phyloP scores from a whole-genome alignment of 2,329 filamentous ascomycete species.

The Fusarium chlamydosporum region DNA sequence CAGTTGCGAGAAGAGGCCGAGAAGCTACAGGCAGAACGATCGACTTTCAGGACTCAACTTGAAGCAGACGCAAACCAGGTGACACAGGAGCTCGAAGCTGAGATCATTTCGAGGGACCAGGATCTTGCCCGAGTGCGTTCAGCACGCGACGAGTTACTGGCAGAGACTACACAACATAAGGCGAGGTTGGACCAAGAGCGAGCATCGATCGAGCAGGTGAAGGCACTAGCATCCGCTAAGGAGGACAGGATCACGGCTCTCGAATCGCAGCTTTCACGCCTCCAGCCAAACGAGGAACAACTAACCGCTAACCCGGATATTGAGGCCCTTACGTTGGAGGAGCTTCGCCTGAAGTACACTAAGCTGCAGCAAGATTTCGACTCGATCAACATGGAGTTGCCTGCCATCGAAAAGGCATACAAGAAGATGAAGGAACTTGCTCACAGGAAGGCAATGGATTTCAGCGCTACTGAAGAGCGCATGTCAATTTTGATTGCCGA shows the following conservation, averaged over 20 bases:
- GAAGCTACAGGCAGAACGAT: constrained; percentile 87
- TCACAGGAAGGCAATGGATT: constrained; percentile 87
- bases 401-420: constrained; percentile 90
- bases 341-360: constrained; percentile 79
- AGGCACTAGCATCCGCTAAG: constrained; percentile 83
- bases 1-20: constrained; percentile 87
- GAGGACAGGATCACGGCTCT: constrained; percentile 85
- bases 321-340: constrained; percentile 75
- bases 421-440: constrained; percentile 89
- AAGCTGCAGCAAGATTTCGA: constrained; percentile 84
- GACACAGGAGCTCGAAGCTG: constrained; percentile 83
- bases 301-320: constrained; percentile 61
- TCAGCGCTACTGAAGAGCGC: constrained; percentile 81
- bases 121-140: constrained; percentile 89
- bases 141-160: constrained; percentile 85
- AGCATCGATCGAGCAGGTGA: constrained; percentile 77
- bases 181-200: constrained; percentile 82
- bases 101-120: constrained; percentile 83
- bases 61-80: constrained; percentile 83
- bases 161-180: constrained; percentile 85
- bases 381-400: constrained; percentile 87
- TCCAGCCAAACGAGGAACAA: constrained; percentile 67
- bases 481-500: constrained; percentile 81
- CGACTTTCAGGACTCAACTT: constrained; percentile 82
- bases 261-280: constrained; percentile 84